A percentile compares a stretch with the other conserved stretches of the same genome.
These are phyloP conservation scores for Plasmopara viticola DNA, from an alignment of 352 stramenopile species.

Conservation along the genomic window DNA sequence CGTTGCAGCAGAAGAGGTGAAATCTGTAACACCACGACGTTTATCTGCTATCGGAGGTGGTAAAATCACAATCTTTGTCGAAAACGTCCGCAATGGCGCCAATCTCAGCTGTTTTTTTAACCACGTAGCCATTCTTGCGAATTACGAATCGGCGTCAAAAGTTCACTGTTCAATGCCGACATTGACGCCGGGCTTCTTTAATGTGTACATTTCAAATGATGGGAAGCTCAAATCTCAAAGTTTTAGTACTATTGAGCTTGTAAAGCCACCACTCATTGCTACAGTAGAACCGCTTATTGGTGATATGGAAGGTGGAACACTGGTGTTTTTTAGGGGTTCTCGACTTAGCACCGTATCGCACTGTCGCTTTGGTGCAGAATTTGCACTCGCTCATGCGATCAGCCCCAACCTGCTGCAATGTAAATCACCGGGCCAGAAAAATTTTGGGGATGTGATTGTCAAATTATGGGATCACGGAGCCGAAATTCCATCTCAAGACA, in stretches of 20 bases:
- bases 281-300: conserved; percentile 27
- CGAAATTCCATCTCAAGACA: conserved; percentile 29
- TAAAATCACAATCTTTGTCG: conserved; percentile 30
- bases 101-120: conserved; percentile 60
- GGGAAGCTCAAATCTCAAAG: conserved; percentile 33
- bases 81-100: conserved; percentile 28
- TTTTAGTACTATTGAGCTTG: conserved; percentile 34
- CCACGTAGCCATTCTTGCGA: conserved; percentile 13
- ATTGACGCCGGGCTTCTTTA: conserved; percentile 21
- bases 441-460: conserved; percentile 32
- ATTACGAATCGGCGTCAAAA: conserved; percentile 28
- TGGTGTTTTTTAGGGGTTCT: conserved; percentile 40
- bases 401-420: conserved; percentile 27
- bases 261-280: conserved; percentile 41
- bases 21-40: conserved; percentile 24
- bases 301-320: conserved; percentile 29
- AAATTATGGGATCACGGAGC: conserved; percentile 34
- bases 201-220: conserved; percentile 49
- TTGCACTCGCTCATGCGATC: conserved; percentile 25
- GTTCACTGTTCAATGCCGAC: conserved; percentile 36
- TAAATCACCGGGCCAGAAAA: conserved; percentile 31
- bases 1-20: conserved; percentile 36
- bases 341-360: conserved; percentile 49
- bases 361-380: conserved; percentile 58
- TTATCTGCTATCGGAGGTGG: conserved; percentile 29